Evolutionary conservation across 2,329 filamentous ascomycete genomes (phyloP).

Genomic region (Nemania abortiva): DNA sequence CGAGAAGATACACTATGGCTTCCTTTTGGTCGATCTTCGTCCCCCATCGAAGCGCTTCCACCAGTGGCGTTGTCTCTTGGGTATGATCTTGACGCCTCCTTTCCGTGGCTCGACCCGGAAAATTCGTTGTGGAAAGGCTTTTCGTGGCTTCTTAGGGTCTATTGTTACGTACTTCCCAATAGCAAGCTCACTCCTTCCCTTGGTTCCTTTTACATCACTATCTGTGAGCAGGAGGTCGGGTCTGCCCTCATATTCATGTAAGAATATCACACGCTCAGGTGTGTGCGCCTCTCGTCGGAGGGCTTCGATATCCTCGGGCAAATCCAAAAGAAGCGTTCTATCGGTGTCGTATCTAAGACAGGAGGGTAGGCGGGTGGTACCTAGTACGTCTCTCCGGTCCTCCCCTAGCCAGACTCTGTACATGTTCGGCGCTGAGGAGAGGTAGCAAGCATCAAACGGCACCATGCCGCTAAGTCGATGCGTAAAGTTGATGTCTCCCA

Average conservation of each 20-base stretch:
- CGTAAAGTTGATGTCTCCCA: conserved; percentile 13
- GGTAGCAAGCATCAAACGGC: conserved; percentile 58
- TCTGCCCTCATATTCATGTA: conserved; percentile 37
- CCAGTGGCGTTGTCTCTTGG: conserved; percentile 30
- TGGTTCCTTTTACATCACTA: conserved; percentile 35
- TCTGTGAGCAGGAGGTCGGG: conserved; percentile 38
- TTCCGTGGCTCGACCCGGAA: conserved; percentile 43
- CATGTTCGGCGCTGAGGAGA: conserved; percentile 55
- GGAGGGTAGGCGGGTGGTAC: conserved; percentile 56
- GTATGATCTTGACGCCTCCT: conserved; percentile 28
- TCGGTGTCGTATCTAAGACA: conserved; percentile 47
- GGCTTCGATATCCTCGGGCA: conserved; percentile 38
- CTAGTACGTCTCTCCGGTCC: conserved; percentile 59
- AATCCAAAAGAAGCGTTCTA: conserved; percentile 42
- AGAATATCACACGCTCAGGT: conserved; percentile 49
- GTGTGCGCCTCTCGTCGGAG: conserved; percentile 41
- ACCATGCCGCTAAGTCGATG: conserved; percentile 57
- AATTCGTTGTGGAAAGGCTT: conserved; percentile 11
- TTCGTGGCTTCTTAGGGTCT: not conserved
- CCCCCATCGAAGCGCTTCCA: conserved; percentile 17
- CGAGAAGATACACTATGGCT: not conserved
- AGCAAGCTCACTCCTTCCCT: conserved; percentile 44
- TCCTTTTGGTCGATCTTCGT: not conserved
- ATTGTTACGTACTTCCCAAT: conserved; percentile 30
- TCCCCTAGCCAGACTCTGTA: conserved; percentile 57